Evolutionary conservation across 805 yeast genomes (phyloP).

Genomic region (Cyberlindnera xylosilytica): DNA sequence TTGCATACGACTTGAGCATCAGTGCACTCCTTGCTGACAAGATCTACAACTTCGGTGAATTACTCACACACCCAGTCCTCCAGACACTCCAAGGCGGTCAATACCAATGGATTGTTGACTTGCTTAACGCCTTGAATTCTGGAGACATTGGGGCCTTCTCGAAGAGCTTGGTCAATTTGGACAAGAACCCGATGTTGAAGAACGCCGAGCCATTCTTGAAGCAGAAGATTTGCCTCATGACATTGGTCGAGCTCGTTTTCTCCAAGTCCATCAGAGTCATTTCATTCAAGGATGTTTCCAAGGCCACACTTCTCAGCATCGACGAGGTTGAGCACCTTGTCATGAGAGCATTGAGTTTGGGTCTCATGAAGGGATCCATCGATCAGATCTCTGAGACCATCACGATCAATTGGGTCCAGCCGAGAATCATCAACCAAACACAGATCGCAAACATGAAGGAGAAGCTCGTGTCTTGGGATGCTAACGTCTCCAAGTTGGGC

Average conservation of each 20-base stretch:
- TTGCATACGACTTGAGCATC: slow-evolving; percentile 74
- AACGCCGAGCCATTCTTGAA: slow-evolving; percentile 63
- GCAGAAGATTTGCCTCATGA: slow-evolving; percentile 90
- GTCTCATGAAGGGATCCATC: slow-evolving; percentile 82
- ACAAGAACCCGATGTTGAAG: slow-evolving; percentile 53
- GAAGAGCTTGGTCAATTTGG: slow-evolving; percentile 38
- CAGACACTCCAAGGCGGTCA: slow-evolving; percentile 43
- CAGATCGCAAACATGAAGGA: slow-evolving; percentile 77
- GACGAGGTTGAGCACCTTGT: slow-evolving; percentile 83
- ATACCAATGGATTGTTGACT: slow-evolving; percentile 67
- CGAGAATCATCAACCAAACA: slow-evolving; percentile 78
- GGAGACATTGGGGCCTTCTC: slow-evolving; percentile 76
- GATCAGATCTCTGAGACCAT: slow-evolving; percentile 82
- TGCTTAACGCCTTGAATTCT: slow-evolving; percentile 67
- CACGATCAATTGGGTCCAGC: slow-evolving; percentile 92
- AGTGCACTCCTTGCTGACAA: slow-evolving; percentile 89
- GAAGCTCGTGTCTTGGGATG: slow-evolving; percentile 76
- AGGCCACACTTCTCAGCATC: slow-evolving; percentile 59
- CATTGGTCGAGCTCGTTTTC: slow-evolving; percentile 85
- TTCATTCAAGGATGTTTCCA: slow-evolving; percentile 68
- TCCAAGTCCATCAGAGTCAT: slow-evolving; percentile 72
- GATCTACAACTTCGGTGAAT: slow-evolving; percentile 94
- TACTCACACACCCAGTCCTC: slow-evolving; percentile 84
- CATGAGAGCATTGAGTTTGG: slow-evolving; percentile 85
- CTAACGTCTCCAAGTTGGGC: slow-evolving; percentile 64